Evolutionary conservation across 2,329 filamentous ascomycete species (phyloP), one percentile per base, ranked within the genome.

Genomic region (Fusarium papillatum): DNA sequence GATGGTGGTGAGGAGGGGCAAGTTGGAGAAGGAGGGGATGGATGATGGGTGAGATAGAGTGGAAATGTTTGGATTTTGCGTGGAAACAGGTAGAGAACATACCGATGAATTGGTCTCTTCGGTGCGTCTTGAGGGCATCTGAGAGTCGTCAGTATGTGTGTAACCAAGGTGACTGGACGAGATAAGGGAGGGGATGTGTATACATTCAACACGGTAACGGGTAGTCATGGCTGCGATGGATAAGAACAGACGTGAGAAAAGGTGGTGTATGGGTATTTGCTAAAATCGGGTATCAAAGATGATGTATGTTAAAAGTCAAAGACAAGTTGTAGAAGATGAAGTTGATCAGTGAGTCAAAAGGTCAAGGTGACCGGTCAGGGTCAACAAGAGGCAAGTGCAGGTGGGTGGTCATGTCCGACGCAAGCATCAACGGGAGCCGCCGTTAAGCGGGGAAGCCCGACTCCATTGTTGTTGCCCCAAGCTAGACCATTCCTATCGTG

Each of bases 81-180:
- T 24, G 8, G 7, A 36, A 29, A 6, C 10, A 9, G 10, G 24
- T 19, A 13, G 41, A 43, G 34, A 53, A 26, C 84, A 70, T 87
- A 93, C 94, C 89, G 85, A 95, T 95, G 80, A 98, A 92, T 84
- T 98, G 96, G 83, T 98, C 96, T 82, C 96, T 90, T 67, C 96
- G 91, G 86, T 98, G 96, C 64, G 95, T 96, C 90, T 98, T 92
- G 80, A 91, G 87, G 59, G 90, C 88, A 86, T 92, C 90, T 92
- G 75, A 34, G n/a, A 29, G 70, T 70, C 24, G 55, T 83, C 53
- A 81, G 80, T 39, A 34, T 43, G 46, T 73, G 63, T 72, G 70
- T 69, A 59, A 68, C 50, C 63, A 69, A 65, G 64, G 41, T 65
- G 61, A 31, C 53, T 64, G 41, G 39, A 11, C 53, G 16, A 31